Conservation (phyloP, 306 rosid species). For the Sicyos baderoa region DNA sequence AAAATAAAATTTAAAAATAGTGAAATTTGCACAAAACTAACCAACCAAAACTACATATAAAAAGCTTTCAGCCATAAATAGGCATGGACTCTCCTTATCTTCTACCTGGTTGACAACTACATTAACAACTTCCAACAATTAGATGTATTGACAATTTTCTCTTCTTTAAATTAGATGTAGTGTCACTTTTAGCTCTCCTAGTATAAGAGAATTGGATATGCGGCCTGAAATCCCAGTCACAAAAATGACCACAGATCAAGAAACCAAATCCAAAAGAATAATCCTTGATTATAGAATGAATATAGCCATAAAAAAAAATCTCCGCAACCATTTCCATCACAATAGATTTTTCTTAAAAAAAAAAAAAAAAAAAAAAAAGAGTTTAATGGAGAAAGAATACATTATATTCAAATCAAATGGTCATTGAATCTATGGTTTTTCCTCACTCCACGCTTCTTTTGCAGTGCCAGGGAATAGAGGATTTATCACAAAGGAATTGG, state of each 20-base stretch:
- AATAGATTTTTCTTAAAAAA: too few relatives aligned
- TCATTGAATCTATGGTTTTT: neutral
- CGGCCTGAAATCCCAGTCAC: neutral
- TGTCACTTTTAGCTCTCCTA: neutral
- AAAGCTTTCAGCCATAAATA: neutral
- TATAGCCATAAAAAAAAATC: conserved; percentile 4
- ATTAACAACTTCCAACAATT: neutral
- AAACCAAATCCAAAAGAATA: neutral
- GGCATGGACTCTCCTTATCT: neutral
- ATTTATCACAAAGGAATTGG: neutral
- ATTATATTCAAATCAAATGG: neutral
- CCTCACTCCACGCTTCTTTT: neutral
- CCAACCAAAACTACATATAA: neutral
- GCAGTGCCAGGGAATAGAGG: neutral
- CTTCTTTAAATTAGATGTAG: neutral
- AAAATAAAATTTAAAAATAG: neutral
- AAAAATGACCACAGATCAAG: neutral
- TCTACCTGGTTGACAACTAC: conserved; percentile 1
- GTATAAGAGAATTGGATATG: neutral
- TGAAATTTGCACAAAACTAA: neutral
- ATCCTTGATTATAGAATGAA: neutral
- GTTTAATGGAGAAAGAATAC: too few relatives aligned
- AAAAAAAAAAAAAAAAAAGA: too few relatives aligned
- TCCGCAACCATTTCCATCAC: neutral
- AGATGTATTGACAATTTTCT: neutral